phyloP scores from a whole-genome alignment of 331 rosid genomes.

The Rosa hybrid region DNA sequence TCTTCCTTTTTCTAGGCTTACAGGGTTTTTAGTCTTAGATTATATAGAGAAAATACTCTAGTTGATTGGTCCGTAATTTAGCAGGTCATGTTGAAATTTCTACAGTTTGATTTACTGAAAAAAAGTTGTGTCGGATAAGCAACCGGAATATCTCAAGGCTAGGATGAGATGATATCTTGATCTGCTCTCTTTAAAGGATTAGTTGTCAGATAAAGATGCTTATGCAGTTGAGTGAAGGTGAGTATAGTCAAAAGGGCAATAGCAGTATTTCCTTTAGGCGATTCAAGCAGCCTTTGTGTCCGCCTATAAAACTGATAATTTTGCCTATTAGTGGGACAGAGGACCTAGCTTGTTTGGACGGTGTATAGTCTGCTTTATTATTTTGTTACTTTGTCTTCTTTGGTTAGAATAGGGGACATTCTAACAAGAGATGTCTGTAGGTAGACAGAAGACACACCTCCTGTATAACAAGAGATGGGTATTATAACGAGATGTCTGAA shows the following conservation, averaged over 20 bases:
- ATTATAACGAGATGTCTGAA: not conserved
- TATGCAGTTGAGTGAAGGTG: not conserved
- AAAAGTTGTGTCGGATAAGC: slow-evolving; percentile 3
- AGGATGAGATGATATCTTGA: slow-evolving; percentile 10
- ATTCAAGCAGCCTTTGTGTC: not conserved
- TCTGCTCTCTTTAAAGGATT: not conserved
- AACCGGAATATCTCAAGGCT: slow-evolving; percentile 4
- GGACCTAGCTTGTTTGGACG: not conserved
- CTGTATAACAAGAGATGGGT: not conserved
- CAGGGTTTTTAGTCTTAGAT: slow-evolving; percentile 10
- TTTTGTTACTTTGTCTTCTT: slow-evolving; percentile 5
- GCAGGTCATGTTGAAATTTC: not conserved
- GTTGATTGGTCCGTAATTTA: not conserved
- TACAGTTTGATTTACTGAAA: slow-evolving; percentile 10
- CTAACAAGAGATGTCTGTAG: not conserved
- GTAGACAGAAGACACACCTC: not conserved
- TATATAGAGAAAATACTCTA: not conserved
- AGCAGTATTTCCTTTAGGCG: not conserved
- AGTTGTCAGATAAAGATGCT: not conserved
- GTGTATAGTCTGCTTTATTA: not conserved
- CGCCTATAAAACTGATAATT: not conserved
- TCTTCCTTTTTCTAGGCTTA: slow-evolving; percentile 3
- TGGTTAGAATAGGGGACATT: not conserved
- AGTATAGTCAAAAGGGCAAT: not conserved
- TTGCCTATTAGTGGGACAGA: not conserved